Evolutionary conservation across 371 early-diverging fungal species (phyloP).

Genomic region (Syncephalis plumigaleata): DNA sequence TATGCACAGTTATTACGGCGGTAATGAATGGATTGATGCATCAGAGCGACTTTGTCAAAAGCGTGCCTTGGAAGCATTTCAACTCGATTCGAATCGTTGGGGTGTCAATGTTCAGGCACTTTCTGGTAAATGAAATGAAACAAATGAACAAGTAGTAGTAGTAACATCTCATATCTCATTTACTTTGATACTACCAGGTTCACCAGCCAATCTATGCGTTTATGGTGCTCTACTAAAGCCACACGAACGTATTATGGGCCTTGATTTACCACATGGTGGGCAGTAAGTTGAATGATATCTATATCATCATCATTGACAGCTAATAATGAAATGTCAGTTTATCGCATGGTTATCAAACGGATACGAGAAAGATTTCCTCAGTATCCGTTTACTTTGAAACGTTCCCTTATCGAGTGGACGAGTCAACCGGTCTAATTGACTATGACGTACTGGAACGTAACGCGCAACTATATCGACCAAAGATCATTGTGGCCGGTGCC

Average conservation of each 20-base stretch:
- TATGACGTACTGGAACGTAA: conserved; percentile 79
- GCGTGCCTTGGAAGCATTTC: conserved; percentile 90
- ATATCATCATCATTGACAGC: neutral
- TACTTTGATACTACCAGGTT: no score
- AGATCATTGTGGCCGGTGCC: conserved; percentile 97
- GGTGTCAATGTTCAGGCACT: conserved; percentile 98
- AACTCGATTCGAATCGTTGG: conserved; percentile 80
- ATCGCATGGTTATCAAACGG: conserved; percentile 98
- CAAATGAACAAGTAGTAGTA: no score
- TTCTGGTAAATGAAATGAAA: conserved; percentile 38
- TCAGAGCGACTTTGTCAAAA: conserved; percentile 91
- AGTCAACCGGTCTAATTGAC: conserved; percentile 85
- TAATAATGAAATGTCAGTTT: conserved; percentile 35
- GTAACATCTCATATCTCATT: no score
- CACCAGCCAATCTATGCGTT: conserved; percentile 96
- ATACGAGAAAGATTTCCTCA: conserved; percentile 93
- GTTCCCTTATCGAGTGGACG: conserved; percentile 88
- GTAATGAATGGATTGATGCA: conserved; percentile 96
- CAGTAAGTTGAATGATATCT: conserved; percentile 50
- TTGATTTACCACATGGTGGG: conserved; percentile 97
- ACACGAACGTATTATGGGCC: conserved; percentile 98
- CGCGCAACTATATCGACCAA: conserved; percentile 86
- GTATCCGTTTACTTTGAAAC: conserved; percentile 97
- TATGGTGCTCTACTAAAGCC: conserved; percentile 93
- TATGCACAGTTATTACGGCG: conserved; percentile 94